Evolutionary conservation across 768 basidiomycete genomes (phyloP), one percentile per base, ranked within the genome.

Genomic region (Mycena kentingensis): DNA sequence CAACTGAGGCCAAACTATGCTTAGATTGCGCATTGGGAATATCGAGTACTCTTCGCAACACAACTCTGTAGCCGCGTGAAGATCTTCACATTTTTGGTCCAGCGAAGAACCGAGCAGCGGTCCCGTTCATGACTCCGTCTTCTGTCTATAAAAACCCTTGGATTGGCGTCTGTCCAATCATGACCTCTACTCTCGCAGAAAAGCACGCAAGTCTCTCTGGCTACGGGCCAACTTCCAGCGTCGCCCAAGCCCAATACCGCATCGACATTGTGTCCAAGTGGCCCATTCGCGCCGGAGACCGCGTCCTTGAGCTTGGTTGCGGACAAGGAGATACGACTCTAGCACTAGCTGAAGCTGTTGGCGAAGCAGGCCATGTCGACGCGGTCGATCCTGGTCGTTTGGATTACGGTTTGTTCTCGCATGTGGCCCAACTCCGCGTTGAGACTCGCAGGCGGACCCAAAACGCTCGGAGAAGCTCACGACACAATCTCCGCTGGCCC

Each of bases 21-120:
- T n/a, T n/a, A 83, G 94, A 66, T 79, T 99, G 52, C 81, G 95
- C 46, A 88, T 99, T 59, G 93, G 94, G 18, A 79, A 87, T 39
- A 93, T 99, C 58, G 74, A 79, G 43, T 70, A 80, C 60, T 42
- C 39, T 6, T 32, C 58, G 26, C 31, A 32, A 10, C 16, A 12
- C 10, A 13, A 42, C 21, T 11, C 41, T 11, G 37, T 38, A 38
- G 13, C 37, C 37, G 11, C 41, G n/a, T n/a, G n/a, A n/a, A n/a
- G n/a, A n/a, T n/a, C n/a, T n/a, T n/a, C n/a, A n/a, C n/a, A n/a
- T n/a, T n/a, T n/a, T n/a, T n/a, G n/a, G n/a, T n/a, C n/a, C n/a
- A n/a, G n/a, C n/a, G n/a, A n/a, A n/a, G n/a, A n/a, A n/a, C n/a
- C n/a, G n/a, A n/a, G n/a, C n/a, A n/a, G n/a, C n/a, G n/a, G n/a